Percentiles rank a stretch among this genome's conserved stretches.
Evolutionary conservation across 352 stramenopile species (phyloP).

Genomic region (Pythium myriotylum): DNA sequence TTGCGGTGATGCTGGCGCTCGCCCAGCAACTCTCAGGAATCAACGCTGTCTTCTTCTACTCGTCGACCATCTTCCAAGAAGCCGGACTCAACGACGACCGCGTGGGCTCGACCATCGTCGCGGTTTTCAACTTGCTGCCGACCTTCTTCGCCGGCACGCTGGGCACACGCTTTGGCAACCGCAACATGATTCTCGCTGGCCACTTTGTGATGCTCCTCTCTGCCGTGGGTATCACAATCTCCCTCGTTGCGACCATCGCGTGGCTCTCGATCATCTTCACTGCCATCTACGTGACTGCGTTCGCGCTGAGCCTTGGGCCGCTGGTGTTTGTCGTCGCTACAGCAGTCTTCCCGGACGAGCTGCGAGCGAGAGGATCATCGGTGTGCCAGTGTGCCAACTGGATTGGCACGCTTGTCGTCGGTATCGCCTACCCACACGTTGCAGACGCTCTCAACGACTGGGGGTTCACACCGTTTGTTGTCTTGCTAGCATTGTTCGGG

Average conservation of each 20-base stretch:
- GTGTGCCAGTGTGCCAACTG: conserved; percentile 59
- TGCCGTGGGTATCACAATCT: conserved; percentile 31
- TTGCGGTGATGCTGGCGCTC: conserved; percentile 44
- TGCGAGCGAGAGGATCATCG: conserved; percentile 47
- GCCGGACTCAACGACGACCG: conserved; percentile 58
- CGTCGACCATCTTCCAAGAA: conserved; percentile 56
- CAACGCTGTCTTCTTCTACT: conserved; percentile 79
- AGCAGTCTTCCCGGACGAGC: conserved; percentile 54
- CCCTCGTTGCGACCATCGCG: conserved; percentile 39
- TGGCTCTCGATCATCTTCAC: conserved; percentile 54
- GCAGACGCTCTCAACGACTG: conserved; percentile 39
- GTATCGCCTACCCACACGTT: conserved; percentile 62
- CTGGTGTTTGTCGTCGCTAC: conserved; percentile 56
- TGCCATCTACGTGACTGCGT: conserved; percentile 47
- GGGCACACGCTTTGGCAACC: conserved; percentile 47
- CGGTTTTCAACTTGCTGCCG: conserved; percentile 57
- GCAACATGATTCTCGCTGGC: conserved; percentile 49
- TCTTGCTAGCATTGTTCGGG: conserved; percentile 11
- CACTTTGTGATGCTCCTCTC: conserved; percentile 41
- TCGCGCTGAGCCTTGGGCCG: conserved; percentile 47
- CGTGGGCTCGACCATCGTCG: conserved; percentile 55
- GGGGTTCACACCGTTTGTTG: conserved; percentile 35
- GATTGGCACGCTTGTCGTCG: conserved; percentile 51
- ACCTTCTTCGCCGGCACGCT: conserved; percentile 49
- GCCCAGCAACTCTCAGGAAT: conserved; percentile 62